Base-by-base conservation (phyloP, 2,329 filamentous ascomycete species). In the Colletotrichum liaoningense region DNA sequence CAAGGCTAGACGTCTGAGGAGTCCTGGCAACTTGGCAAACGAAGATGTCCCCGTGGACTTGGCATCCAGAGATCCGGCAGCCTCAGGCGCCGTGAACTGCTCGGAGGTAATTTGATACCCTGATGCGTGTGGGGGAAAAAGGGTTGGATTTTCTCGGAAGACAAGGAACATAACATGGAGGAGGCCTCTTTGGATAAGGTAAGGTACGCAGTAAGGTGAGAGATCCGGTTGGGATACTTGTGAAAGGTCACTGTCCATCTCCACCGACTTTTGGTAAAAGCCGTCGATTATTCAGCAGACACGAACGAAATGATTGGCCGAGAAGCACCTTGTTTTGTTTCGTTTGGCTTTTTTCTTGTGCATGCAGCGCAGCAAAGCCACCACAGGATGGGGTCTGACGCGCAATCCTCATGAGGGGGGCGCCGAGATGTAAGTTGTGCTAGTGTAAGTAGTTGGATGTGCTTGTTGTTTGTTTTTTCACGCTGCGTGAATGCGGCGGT, bases 231-330 rank as follows among this genome's bases (percentile, higher is more conserved):
- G 3, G 11, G 11, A 35, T 12, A 42, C 38, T 19, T 42, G 5
- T 8, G 38, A 7, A 42, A 19, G 3, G 38, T 19, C 38, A 35
- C 38, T 8, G 19, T 42, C 9, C 12, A 30, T 26, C 28, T 55
- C 55, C 56, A 28, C 19, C 55, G 49, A 71, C 26, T 68, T 68
- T 38, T 22, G 16, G 30, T 38, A 38, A n/a, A 22, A 30, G 19
- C 8, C 42, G 19, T 38, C 14, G 5, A 38, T 73, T 73, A 71
- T 71, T 70, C 67, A 73, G 67, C 67, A 49, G 28, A 38, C 26
- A 49, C 19, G n/a, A 49, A 22, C 42, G 42, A 22, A 22, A 49
- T 49, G 16, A 4, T 49, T 49, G 19, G 42, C 5, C 2, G 38
- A 42, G 14, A 63, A 33, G 24, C n/a, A 14, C 8, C 62, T 26